Evolutionary conservation across 768 basidiomycete species (phyloP).

Genomic region (Phlebiopsis flavidoalba): DNA sequence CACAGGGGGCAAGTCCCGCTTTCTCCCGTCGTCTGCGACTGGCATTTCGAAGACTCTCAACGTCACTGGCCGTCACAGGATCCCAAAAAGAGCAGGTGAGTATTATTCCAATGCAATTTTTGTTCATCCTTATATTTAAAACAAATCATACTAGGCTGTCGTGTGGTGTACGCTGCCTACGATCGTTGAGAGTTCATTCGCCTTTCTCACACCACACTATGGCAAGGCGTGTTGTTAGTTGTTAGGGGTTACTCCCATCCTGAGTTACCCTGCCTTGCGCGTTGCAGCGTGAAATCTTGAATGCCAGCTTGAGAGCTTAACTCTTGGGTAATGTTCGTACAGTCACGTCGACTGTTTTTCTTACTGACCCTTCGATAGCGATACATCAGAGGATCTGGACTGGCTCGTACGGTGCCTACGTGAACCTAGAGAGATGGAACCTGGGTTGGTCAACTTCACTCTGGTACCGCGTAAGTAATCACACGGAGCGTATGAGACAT

Average conservation of each 20-base stretch:
- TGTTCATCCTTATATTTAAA: too few species aligned
- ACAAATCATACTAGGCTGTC: slow-evolving; percentile 60
- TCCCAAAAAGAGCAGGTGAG: slow-evolving; percentile 63
- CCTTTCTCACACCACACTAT: slow-evolving; percentile 66
- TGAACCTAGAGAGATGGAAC: slow-evolving; percentile 71
- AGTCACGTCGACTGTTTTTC: not conserved
- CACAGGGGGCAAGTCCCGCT: slow-evolving; percentile 50
- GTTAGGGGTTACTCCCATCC: slow-evolving; percentile 77
- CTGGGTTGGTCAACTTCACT: slow-evolving; percentile 69
- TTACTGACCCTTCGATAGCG: slow-evolving; percentile 39
- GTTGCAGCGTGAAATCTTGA: slow-evolving; percentile 85
- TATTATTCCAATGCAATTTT: slow-evolving; percentile 1
- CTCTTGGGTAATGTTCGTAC: slow-evolving; percentile 66
- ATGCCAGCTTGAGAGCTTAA: slow-evolving; percentile 93
- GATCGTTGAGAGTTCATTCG: slow-evolving; percentile 92
- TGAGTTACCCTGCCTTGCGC: slow-evolving; percentile 78
- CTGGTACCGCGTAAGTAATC: slow-evolving; percentile 65
- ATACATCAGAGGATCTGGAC: slow-evolving; percentile 88
- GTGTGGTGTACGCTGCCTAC: slow-evolving; percentile 88
- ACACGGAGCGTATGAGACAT: not conserved
- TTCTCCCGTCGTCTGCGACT: slow-evolving; percentile 63
- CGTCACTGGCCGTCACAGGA: slow-evolving; percentile 65
- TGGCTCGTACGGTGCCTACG: slow-evolving; percentile 91
- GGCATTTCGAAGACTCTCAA: slow-evolving; percentile 66
- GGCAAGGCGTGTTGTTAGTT: too few species aligned